Evolutionary conservation across 768 basidiomycete genomes (phyloP).

Genomic region (Chalciporus piperatus): DNA sequence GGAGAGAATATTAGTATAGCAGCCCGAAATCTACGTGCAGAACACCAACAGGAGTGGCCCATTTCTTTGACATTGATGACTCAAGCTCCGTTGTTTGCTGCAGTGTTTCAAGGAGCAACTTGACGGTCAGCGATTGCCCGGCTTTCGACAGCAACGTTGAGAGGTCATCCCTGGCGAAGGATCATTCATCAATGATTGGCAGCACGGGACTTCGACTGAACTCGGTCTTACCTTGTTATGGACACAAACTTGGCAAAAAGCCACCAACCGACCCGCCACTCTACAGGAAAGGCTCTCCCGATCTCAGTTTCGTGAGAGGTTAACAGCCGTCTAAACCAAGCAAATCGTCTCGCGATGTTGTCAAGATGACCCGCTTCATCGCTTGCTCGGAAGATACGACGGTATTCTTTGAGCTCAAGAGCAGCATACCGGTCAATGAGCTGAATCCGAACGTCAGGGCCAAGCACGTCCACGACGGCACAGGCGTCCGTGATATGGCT

Average conservation of each 20-base stretch:
- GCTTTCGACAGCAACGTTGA: slow-evolving; percentile 77
- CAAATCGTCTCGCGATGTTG: slow-evolving; percentile 88
- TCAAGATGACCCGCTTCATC: slow-evolving; percentile 97
- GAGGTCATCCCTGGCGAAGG: slow-evolving; percentile 69
- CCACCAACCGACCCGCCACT: slow-evolving; percentile 85
- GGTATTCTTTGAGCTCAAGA: slow-evolving; percentile 91
- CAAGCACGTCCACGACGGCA: slow-evolving; percentile 84
- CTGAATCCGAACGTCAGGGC: slow-evolving; percentile 74
- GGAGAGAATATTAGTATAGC: not conserved
- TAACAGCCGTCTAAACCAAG: slow-evolving; percentile 89
- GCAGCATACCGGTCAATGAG: slow-evolving; percentile 88
- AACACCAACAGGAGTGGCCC: slow-evolving; percentile 63
- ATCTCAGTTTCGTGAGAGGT: slow-evolving; percentile 87
- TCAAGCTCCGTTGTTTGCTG: slow-evolving; percentile 91
- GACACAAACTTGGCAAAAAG: slow-evolving; percentile 85
- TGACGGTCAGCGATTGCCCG: slow-evolving; percentile 68
- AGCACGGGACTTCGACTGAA: not conserved
- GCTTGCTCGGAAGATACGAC: slow-evolving; percentile 87
- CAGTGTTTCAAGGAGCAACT: slow-evolving; percentile 78
- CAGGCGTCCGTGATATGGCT: slow-evolving; percentile 78
- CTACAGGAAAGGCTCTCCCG: slow-evolving; percentile 74
- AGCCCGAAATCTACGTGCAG: not conserved
- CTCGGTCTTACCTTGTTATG: slow-evolving; percentile 66
- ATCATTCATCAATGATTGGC: not conserved
- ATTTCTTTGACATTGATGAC: slow-evolving; percentile 74